Evolutionary conservation across 2,329 filamentous ascomycete genomes (phyloP).

Genomic region (Cladophialophora exuberans): DNA sequence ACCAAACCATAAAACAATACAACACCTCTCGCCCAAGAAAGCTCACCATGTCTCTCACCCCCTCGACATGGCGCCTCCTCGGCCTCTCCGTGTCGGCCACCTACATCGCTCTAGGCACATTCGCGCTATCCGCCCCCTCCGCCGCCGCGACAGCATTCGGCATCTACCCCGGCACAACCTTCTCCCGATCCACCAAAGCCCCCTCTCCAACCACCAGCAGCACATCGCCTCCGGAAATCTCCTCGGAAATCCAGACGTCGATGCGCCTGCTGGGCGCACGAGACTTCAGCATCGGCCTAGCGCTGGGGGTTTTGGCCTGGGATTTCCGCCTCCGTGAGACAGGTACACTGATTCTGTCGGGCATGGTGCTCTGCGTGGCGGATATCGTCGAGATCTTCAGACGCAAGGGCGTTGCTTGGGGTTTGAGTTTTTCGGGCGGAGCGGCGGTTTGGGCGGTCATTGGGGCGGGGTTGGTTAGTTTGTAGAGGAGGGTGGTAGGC

Average conservation of each 20-base stretch:
- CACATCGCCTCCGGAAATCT: constrained; percentile 13
- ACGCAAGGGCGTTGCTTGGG: constrained; percentile 16
- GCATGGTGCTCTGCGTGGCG: constrained; percentile 22
- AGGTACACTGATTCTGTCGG: constrained; percentile 23
- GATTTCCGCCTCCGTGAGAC: constrained; percentile 37
- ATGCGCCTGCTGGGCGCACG: constrained; percentile 27
- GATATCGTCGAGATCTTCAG: constrained; percentile 21
- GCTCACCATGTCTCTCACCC: constrained; percentile 17
- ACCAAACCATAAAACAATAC: neutral
- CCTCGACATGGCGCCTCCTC: constrained; percentile 27
- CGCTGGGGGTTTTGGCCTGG: constrained; percentile 50
- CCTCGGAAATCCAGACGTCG: constrained; percentile 8
- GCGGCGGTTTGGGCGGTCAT: constrained; percentile 22
- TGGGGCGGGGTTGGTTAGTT: constrained; percentile 21
- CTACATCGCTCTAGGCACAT: constrained; percentile 28
- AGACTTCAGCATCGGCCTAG: constrained; percentile 27
- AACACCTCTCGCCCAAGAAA: neutral
- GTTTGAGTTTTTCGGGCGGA: constrained; percentile 7
- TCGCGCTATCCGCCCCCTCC: constrained; percentile 9
- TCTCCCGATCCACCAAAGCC: neutral
- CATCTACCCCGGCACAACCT: constrained; percentile 19
- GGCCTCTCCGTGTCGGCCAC: constrained; percentile 19
- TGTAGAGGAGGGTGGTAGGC: neutral
- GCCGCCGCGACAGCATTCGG: constrained; percentile 18
- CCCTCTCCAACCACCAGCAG: neutral